A percentile compares a stretch with the other conserved stretches of the same genome.
These are phyloP conservation scores for Chlorophyllum brunneum DNA, from an alignment of 768 basidiomycete species.

Conservation along the genomic window DNA sequence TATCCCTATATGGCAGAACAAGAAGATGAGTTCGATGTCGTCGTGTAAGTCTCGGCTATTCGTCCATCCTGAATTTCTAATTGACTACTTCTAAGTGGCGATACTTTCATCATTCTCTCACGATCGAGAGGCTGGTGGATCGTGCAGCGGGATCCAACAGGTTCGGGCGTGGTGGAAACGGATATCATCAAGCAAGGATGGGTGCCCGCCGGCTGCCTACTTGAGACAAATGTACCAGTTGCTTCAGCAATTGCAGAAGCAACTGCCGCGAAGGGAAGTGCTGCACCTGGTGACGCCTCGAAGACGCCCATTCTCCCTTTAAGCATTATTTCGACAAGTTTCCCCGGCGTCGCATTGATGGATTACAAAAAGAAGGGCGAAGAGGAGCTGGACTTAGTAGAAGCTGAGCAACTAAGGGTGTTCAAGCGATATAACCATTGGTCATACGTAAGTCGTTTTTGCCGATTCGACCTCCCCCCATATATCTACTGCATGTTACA, in stretches of 20 bases:
- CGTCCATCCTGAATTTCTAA: constrained; percentile 1
- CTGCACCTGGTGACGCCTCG: constrained; percentile 30
- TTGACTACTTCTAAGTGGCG: constrained; percentile 51
- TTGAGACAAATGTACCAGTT: constrained; percentile 91
- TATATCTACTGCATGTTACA: constrained; percentile 26
- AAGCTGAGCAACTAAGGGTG: constrained; percentile 86
- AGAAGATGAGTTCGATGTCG: constrained; percentile 97
- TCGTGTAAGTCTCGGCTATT: constrained; percentile 59
- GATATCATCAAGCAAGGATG: constrained; percentile 86
- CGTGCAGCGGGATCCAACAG: constrained; percentile 90
- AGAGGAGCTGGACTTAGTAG: constrained; percentile 85
- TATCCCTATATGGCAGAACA: constrained; percentile 99
- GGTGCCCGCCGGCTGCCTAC: constrained; percentile 96
- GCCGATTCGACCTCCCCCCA: constrained; percentile 17
- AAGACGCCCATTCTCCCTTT: constrained; percentile 84
- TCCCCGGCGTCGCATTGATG: constrained; percentile 95
- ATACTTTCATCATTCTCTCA: constrained; percentile 90
- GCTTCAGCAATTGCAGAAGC: constrained; percentile 85
- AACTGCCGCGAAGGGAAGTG: constrained; percentile 53
- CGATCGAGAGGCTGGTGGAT: constrained; percentile 99
- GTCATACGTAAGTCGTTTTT: constrained; percentile 66
- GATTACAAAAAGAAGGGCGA: constrained; percentile 93
- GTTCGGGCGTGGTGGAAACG: constrained; percentile 72
- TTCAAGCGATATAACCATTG: constrained; percentile 99
- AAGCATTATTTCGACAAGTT: constrained; percentile 95